These are phyloP conservation scores for Lagerstroemia speciosa DNA, from an alignment of 345 rosid species.

Conservation along the genomic window DNA sequence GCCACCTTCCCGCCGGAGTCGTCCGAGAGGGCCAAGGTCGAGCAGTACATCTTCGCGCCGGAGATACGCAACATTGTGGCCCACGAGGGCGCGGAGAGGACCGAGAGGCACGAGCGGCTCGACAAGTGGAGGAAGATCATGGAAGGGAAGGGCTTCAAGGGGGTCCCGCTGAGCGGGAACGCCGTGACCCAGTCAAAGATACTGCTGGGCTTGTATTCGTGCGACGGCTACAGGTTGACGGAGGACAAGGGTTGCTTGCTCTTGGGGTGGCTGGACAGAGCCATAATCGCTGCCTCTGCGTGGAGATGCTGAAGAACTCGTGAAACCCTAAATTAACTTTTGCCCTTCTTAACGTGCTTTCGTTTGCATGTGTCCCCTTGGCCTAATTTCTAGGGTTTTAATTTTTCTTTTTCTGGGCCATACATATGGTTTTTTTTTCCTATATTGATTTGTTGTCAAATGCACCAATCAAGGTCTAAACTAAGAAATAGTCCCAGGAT, in stretches of 20 bases:
- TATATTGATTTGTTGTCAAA: too few species aligned
- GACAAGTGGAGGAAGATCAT: conserved; percentile 60
- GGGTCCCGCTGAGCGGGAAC: conserved; percentile 46
- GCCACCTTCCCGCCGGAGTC: conserved; percentile 55
- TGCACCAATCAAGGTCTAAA: too few species aligned
- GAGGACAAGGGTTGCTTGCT: conserved; percentile 71
- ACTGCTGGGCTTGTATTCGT: conserved; percentile 44
- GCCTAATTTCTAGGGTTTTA: not conserved
- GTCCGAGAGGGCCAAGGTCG: conserved; percentile 52
- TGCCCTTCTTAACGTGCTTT: not conserved
- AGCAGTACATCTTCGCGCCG: conserved; percentile 51
- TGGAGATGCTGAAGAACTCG: conserved; percentile 35
- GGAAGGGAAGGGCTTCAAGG: conserved; percentile 60
- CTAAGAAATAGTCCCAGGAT: too few species aligned
- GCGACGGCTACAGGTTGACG: conserved; percentile 60
- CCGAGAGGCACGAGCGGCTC: conserved; percentile 52
- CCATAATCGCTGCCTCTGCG: conserved; percentile 56
- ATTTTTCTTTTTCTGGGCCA: not conserved
- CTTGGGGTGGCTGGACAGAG: conserved; percentile 60
- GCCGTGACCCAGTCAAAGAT: conserved; percentile 62
- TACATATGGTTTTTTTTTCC: not conserved
- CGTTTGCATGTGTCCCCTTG: not conserved
- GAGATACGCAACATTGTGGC: conserved; percentile 59
- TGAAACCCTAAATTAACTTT: not conserved
- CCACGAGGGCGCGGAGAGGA: conserved; percentile 49